These are phyloP conservation scores for Paecilomyces sp. DNA, from an alignment of 2,329 filamentous ascomycete genomes.

Conservation along the genomic window DNA sequence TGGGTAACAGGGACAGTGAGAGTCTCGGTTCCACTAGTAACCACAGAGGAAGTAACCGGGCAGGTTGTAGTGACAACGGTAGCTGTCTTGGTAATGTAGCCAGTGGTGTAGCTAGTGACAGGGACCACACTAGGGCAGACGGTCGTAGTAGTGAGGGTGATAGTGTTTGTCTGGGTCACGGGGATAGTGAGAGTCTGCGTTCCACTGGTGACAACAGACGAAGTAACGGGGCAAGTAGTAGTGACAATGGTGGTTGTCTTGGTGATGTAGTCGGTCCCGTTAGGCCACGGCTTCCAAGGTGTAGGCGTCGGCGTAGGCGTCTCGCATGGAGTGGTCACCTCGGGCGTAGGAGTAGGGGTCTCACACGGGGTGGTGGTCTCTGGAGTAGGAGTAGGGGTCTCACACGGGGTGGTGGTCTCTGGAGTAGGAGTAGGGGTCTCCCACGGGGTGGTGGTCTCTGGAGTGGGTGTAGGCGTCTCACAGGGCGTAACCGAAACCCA, in stretches of 20 bases:
- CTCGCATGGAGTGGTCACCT: neutral
- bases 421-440: neutral
- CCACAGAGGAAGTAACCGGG: constrained; percentile 2
- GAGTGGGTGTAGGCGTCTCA: neutral
- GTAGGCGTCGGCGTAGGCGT: neutral
- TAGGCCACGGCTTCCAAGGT: constrained; percentile 5
- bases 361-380: neutral
- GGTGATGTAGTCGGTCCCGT: constrained; percentile 1
- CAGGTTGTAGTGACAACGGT: neutral
- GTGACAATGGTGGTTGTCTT: neutral
- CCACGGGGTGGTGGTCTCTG: neutral
- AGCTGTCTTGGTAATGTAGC: neutral
- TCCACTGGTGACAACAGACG: constrained; percentile 7
- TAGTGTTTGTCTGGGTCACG: constrained; percentile 5
- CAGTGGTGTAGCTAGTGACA: no score
- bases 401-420: neutral
- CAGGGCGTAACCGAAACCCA: neutral
- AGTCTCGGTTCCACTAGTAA: constrained; percentile 8
- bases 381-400: neutral
- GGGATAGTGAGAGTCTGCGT: constrained; percentile 6
- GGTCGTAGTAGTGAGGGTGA: constrained; percentile 17
- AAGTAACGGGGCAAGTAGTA: constrained; percentile 2
- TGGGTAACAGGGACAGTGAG: constrained; percentile 7
- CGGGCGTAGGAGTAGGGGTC: neutral
- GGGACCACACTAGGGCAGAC: constrained; percentile 13